These are phyloP conservation scores for Aristolochia californica DNA, from an alignment of 164 flowering plant species.

Conservation along the genomic window DNA sequence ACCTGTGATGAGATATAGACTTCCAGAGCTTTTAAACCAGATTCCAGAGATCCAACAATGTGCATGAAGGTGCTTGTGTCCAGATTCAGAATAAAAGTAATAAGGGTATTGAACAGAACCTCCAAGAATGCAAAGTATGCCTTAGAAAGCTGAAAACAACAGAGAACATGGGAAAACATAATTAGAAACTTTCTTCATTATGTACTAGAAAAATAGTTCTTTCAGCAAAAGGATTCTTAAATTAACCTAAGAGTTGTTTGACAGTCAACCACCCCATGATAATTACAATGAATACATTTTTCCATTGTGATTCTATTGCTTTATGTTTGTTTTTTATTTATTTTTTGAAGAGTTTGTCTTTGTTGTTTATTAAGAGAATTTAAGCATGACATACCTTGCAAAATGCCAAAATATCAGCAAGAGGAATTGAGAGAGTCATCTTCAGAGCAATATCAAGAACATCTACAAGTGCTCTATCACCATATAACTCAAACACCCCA, in stretches of 20 bases:
- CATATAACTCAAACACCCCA: constrained; percentile 96
- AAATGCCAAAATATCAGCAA: constrained; percentile 77
- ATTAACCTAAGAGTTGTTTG: not conserved
- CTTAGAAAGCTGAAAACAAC: constrained; percentile 59
- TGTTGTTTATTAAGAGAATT: too few species aligned
- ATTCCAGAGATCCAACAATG: constrained; percentile 89
- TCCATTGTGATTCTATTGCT: too few species aligned
- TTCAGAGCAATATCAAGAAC: constrained; percentile 81
- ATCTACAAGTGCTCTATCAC: constrained; percentile 96
- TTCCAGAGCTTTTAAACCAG: constrained; percentile 88
- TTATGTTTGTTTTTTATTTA: too few species aligned
- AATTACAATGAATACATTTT: too few species aligned
- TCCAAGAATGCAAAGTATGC: constrained; percentile 94
- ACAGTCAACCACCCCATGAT: too few species aligned
- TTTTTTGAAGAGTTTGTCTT: too few species aligned
- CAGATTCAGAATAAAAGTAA: constrained; percentile 56
- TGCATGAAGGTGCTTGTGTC: constrained; percentile 80
- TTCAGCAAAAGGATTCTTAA: too few species aligned
- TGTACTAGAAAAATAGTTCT: too few species aligned
- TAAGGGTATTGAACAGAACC: constrained; percentile 74
- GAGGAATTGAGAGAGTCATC: constrained; percentile 81
- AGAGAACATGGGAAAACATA: not conserved
- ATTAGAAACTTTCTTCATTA: not conserved
- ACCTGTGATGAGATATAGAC: constrained; percentile 89
- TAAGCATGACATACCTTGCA: constrained; percentile 47